These are phyloP conservation scores for Leccinum subfulvum DNA, from an alignment of 1,284 basidiomycete species.

Conservation along the genomic window DNA sequence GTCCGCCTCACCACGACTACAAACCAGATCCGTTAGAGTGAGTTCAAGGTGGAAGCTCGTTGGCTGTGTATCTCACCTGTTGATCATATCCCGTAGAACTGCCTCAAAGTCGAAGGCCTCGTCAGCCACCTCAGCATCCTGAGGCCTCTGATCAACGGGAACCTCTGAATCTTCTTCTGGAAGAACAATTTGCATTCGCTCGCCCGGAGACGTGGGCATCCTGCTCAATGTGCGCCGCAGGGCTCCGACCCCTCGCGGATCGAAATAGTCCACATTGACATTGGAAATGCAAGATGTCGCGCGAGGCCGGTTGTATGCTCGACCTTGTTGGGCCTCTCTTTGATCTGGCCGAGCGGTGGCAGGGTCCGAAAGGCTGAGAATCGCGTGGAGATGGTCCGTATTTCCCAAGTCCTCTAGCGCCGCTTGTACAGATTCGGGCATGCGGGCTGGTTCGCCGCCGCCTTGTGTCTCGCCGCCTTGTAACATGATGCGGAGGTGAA, in stretches of 20 bases:
- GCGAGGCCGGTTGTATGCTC: not conserved
- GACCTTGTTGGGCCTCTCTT: conserved; percentile 1
- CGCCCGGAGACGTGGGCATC: conserved; percentile 15
- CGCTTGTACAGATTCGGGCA: conserved; percentile 5
- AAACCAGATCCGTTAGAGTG: not conserved
- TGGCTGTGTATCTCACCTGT: conserved; percentile 20
- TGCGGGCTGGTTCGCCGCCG: not conserved
- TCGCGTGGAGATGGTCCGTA: conserved; percentile 14
- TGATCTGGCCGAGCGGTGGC: not conserved
- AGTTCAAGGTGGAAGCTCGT: not conserved
- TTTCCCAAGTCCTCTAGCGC: conserved; percentile 13
- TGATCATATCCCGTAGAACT: conserved; percentile 29
- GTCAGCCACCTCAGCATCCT: not conserved
- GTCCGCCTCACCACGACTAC: conserved; percentile 28
- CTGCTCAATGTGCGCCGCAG: conserved; percentile 32
- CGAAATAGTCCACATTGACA: conserved; percentile 37
- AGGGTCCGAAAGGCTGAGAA: conserved; percentile 11
- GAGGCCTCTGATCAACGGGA: not conserved
- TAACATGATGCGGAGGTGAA: conserved; percentile 13
- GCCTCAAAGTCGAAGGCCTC: conserved; percentile 35
- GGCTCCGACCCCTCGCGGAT: conserved; percentile 37
- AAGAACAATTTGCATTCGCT: not conserved
- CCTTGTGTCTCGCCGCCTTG: not conserved
- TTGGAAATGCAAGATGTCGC: conserved; percentile 6
- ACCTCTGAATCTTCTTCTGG: not conserved